Conservation (phyloP, 2,329 filamentous ascomycete genomes). For the Malbranchea zuffiana region DNA sequence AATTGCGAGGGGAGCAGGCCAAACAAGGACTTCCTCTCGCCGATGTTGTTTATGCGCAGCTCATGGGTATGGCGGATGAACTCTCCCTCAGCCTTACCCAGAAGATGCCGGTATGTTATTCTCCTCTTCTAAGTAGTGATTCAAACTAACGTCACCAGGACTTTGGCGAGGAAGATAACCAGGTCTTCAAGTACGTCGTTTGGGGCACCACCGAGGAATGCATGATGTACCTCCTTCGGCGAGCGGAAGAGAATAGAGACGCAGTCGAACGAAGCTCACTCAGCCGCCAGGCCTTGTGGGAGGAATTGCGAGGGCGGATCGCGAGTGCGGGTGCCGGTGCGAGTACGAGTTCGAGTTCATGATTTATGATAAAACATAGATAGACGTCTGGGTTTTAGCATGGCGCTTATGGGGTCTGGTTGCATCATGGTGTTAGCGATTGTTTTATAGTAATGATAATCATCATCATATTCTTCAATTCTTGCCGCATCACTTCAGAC, state of each 20-base stretch:
- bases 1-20: conserved; percentile 36
- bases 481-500: too few species aligned
- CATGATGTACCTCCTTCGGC: conserved; percentile 50
- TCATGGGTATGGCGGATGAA: conserved; percentile 94
- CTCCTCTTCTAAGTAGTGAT: conserved; percentile 7
- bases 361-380: too few species aligned
- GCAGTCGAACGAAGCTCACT: conserved; percentile 41
- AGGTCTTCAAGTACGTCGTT: conserved; percentile 49
- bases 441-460: too few species aligned
- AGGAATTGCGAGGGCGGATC: conserved; percentile 13
- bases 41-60: conserved; percentile 58
- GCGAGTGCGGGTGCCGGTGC: too few species aligned
- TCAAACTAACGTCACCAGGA: conserved; percentile 23
- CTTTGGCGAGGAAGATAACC: conserved; percentile 28
- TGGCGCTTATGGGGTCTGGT: too few species aligned
- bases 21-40: conserved; percentile 34
- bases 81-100: conserved; percentile 54
- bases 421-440: too few species aligned
- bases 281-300: conserved; percentile 15
- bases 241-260: conserved; percentile 63
- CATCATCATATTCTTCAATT: too few species aligned
- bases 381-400: too few species aligned
- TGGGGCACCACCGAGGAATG: conserved; percentile 52
- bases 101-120: conserved; percentile 15
- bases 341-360: too few species aligned